Conservation (phyloP, 2,329 filamentous ascomycete species). For the Penicillium italicum region DNA sequence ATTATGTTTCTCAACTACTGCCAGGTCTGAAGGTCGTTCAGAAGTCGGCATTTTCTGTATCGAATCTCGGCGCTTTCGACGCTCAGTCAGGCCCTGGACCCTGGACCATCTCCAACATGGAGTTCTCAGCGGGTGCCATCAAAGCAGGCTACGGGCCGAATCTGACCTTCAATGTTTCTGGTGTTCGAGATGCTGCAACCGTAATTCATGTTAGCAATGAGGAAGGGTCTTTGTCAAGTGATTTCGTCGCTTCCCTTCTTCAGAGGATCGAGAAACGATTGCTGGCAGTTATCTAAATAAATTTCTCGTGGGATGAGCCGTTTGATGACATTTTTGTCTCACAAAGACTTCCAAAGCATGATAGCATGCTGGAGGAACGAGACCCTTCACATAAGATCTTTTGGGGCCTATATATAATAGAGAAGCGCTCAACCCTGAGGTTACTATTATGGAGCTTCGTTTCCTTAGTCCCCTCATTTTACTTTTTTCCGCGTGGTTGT, state of each 20-base stretch:
- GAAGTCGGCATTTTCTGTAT: background rate
- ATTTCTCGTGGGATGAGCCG: too few species aligned
- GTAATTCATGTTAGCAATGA: conserved; percentile 4
- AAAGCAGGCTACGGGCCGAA: background rate
- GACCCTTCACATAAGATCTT: too few species aligned
- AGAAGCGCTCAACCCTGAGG: too few species aligned
- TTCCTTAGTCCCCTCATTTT: too few species aligned
- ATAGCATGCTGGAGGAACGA: too few species aligned
- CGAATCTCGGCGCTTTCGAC: conserved; percentile 5
- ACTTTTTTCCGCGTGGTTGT: too few species aligned
- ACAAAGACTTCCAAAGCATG: too few species aligned
- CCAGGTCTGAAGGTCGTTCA: background rate
- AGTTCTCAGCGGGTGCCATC: conserved; percentile 1
- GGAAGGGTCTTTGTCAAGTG: background rate
- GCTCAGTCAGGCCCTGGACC: background rate
- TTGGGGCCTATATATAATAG: too few species aligned
- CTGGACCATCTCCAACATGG: conserved; percentile 4
- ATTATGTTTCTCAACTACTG: background rate
- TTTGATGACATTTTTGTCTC: too few species aligned
- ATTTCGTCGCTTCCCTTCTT: background rate
- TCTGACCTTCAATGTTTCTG: conserved; percentile 1
- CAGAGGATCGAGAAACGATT: background rate
- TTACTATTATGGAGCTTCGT: too few species aligned
- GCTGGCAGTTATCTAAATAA: background rate
- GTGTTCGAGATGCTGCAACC: background rate